These are phyloP conservation scores for Solanum aculeatissimum DNA, from an alignment of 305 asterid genomes.

Conservation along the genomic window DNA sequence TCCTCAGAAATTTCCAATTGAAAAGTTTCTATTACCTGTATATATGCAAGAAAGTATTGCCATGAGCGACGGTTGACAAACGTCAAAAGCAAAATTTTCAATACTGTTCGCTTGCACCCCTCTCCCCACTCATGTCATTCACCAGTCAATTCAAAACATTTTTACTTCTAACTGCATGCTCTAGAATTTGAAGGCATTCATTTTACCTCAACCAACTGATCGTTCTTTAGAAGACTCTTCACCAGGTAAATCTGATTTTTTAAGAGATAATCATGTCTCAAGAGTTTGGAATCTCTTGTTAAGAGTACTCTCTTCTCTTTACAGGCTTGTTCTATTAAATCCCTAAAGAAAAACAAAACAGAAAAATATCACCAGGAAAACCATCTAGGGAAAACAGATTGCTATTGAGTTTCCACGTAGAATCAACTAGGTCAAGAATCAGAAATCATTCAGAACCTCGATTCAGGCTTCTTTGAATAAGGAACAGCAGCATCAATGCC, in stretches of 20 bases:
- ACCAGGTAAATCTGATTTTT: constrained; percentile 71
- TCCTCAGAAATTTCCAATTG: constrained; percentile 64
- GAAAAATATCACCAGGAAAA: background rate
- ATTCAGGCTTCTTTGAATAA: constrained; percentile 56
- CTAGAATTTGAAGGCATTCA: background rate
- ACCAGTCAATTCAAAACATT: constrained; percentile 2
- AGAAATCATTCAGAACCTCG: constrained; percentile 36
- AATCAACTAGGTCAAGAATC: background rate
- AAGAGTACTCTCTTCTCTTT: constrained; percentile 76
- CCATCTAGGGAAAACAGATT: background rate
- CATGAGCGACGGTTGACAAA: background rate
- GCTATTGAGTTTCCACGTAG: background rate
- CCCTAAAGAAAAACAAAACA: constrained; percentile 28
- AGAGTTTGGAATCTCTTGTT: constrained; percentile 81
- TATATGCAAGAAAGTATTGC: background rate
- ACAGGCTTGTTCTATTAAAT: constrained; percentile 62
- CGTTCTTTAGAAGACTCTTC: constrained; percentile 63
- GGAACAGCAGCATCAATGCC: constrained; percentile 95
- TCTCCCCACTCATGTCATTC: background rate
- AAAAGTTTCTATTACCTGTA: constrained; percentile 82
- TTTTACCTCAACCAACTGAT: constrained; percentile 78
- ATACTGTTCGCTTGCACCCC: background rate
- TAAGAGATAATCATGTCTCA: constrained; percentile 72
- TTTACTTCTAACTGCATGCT: background rate
- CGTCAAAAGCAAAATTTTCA: background rate